Evolutionary conservation across 179 eudicot species (phyloP), one percentile per base, ranked within the genome.

Genomic region (Camellia oleifera): DNA sequence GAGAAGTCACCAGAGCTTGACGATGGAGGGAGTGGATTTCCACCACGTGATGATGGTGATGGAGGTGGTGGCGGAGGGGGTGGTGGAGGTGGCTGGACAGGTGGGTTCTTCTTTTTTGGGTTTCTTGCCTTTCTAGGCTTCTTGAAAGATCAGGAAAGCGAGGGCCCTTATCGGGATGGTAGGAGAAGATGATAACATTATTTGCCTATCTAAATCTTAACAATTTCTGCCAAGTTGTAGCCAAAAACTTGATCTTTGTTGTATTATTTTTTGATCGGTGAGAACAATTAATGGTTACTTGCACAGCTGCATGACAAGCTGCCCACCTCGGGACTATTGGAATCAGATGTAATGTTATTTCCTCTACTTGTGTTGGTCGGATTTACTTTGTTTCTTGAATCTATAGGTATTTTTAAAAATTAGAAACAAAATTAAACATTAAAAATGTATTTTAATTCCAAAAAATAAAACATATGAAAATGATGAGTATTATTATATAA

Each of bases 1-100:
- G 98, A 90, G 60, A 92, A 92, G 76, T 89, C 97, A 15, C 97
- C 98, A n/a, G 92, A 86, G 14, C 92, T 94, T 48, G 98, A 94
- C 81, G 97, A 92, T 81, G 97, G 98, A 69, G 98, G 97, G 74
- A 75, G 83, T 42, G 97, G 97, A 65, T 84, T 94, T 69, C 97
- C 97, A 1, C 98, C 97, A 7, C 90, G 97, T 73, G 98, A 93
- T 79, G 96, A 89, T 75, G 98, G 76, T 40, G 97, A 81, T 52
- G 98, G 90, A 4, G 95, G 95, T 0, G 95, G 95, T 1, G 93
- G 93, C 0, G 94, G 93, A 3, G 95, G 93, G 5, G 95, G 93
- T 14, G 95, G 92, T 2, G 94, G 95, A 9, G 90, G 89, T 13
- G 88, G 88, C 69, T 88, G 87, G 84, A 69, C 78, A 26, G 95